Evolutionary conservation across 441 rosid species (phyloP), one percentile per base, ranked within the genome.

Genomic region (Cnidoscolus chayamansa): DNA sequence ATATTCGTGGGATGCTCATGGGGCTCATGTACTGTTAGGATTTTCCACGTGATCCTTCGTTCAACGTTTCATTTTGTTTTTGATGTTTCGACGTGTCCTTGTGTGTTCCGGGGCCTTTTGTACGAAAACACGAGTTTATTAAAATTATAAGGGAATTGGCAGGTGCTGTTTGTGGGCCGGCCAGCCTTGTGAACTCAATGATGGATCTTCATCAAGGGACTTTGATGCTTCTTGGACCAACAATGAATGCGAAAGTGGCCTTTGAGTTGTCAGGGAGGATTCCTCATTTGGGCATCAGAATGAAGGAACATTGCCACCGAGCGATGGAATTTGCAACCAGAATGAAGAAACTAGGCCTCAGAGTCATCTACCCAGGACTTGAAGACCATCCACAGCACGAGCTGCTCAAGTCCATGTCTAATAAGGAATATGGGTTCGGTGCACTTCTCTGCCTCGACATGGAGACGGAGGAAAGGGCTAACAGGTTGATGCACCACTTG

Each of bases 151-250:
- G 4, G 45, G 35, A 45, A 1, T 35, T 68, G 31, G 40, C 77
- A 94, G 98, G 98, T n/a, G 97, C 96, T 43, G 89, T 90, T 49
- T 94, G 99, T 76, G 99, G 98, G 49, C 89, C 97, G 0, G 94
- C 85, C 5, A 84, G 81, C 77, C 81, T 92, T 13, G 90, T 94
- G 84, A 90, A 87, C 80, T 87, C 91, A 17, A 92, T 94, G 99
- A 94, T 94, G 99, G 97, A 90, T 74, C 90, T 92, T 7, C 93
- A 84, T 74, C 96, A 89, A 59, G 99, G 99, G 13, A 19, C 93
- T 7, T 51, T 92, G 31, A 90, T 94, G 99, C 87, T 94, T n/a
- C 75, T 94, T 0, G 99, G 99, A 31, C 98, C 98, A 50, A 94
- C 98, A 32, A 92, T 92, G 99, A 94, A 94, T 60, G 86, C 99